A percentile compares a stretch with the other conserved stretches of the same genome.
Conservation (phyloP, 2,329 filamentous ascomycete genomes). For the Periconia sp. region DNA sequence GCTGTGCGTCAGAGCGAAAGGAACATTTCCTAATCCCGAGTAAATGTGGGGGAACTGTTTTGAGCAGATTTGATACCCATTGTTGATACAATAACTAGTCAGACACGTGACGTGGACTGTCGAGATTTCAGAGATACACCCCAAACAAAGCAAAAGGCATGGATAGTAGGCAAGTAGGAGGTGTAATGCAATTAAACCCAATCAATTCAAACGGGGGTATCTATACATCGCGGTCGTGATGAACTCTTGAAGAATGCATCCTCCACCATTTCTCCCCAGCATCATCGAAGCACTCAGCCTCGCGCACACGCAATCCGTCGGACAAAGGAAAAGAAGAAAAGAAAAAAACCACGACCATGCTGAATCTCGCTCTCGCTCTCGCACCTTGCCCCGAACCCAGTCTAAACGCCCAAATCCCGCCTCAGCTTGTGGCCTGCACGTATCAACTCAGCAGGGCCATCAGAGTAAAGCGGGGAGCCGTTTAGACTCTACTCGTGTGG, state of each 20-base stretch:
- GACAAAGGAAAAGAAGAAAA: slow-evolving; percentile 9
- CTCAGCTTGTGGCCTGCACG: slow-evolving; percentile 19
- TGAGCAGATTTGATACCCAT: too few species aligned
- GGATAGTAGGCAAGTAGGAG: not conserved
- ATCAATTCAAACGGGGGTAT: slow-evolving; percentile 11
- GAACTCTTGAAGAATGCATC: slow-evolving; percentile 7
- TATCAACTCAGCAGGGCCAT: slow-evolving; percentile 5
- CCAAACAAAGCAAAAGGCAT: too few species aligned
- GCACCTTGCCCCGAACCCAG: not conserved
- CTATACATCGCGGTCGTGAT: slow-evolving; percentile 10
- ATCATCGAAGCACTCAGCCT: not conserved
- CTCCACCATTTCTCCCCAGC: slow-evolving; percentile 5
- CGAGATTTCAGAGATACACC: too few species aligned
- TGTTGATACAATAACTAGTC: too few species aligned
- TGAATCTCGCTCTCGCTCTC: not conserved
- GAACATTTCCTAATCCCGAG: slow-evolving; percentile 24
- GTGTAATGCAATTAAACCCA: slow-evolving; percentile 1
- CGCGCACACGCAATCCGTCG: not conserved
- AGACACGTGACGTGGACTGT: too few species aligned
- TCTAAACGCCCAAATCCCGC: slow-evolving; percentile 21
- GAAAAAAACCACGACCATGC: slow-evolving; percentile 14
- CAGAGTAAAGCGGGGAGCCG: slow-evolving; percentile 20
- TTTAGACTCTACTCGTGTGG: slow-evolving; percentile 49
- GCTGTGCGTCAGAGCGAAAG: slow-evolving; percentile 63
- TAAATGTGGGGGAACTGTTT: not conserved